Evolutionary conservation across 2,329 filamentous ascomycete genomes (phyloP), one percentile per base, ranked within the genome.

Genomic region (Fusarium proliferatum): DNA sequence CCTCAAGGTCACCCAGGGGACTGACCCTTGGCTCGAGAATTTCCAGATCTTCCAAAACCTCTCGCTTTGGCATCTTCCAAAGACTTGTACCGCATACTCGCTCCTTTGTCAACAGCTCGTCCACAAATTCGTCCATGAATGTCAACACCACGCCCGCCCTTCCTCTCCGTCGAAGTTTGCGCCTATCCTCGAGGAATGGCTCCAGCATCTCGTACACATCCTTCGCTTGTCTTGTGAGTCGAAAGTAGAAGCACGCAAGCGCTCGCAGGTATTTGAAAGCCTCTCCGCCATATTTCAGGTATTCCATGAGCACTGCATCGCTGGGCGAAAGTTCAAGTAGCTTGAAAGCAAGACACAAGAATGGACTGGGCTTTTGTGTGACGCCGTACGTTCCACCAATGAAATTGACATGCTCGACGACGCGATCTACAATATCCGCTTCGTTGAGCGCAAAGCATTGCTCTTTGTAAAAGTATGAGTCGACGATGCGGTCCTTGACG

Each of bases 391-490:
- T 97, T 75, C 96, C 96, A 72, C 95, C 96, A 64, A 99, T 89
- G 82, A 93, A 96, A 55, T 86, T 88, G 52, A 99, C 89, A 82
- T 92, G 88, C 77, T 96, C 93, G 33, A 94, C 93, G 1, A 97
- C 95, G 73, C 96, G 94, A 84, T 98, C 94, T 77, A 97, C 92
- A 10, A 99, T 86, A 82, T 91, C 89, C 59, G 90, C 90, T 80
- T 92, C 91, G 85, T 98, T 99, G 74, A 99, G 88, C 46, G 93
- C 96, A 84, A 98, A 99, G 82, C 96, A 98, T 85, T 98, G 95
- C 84, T 98, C 96, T 83, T 98, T 98, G 93, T 95, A 99, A 86
- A 97, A 99, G 85, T 97, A 97, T 60, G 91, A 94, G 80, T 97
- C 95, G 76, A 95, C 91, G 82, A 99, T 98, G 80, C 96, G 95